Percentiles rank a stretch among this genome's conserved stretches.
phyloP scores from a whole-genome alignment of 352 stramenopile genomes.

The Albugo laibachii region DNA sequence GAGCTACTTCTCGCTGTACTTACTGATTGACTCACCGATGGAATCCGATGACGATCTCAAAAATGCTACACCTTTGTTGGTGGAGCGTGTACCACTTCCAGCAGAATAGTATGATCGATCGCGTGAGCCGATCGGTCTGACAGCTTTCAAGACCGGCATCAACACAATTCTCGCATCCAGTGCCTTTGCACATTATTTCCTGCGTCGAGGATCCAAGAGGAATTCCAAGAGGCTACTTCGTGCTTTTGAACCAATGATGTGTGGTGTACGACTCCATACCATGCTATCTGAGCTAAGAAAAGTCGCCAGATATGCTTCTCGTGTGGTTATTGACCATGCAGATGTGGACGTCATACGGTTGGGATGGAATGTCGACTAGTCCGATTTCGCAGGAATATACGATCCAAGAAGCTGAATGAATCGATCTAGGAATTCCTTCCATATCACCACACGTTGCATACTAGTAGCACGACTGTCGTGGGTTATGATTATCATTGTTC shows the following conservation, averaged over 20 bases:
- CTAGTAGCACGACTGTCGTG: slow-evolving; percentile 16
- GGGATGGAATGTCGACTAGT: slow-evolving; percentile 48
- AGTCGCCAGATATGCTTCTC: slow-evolving; percentile 44
- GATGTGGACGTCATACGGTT: slow-evolving; percentile 75
- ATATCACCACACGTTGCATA: no score
- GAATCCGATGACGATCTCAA: slow-evolving; percentile 74
- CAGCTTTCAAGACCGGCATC: slow-evolving; percentile 61
- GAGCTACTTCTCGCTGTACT: slow-evolving; percentile 35
- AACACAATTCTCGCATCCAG: slow-evolving; percentile 60
- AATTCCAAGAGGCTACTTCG: slow-evolving; percentile 38
- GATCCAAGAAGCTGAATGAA: slow-evolving; percentile 40
- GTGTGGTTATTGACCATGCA: slow-evolving; percentile 59
- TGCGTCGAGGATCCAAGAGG: slow-evolving; percentile 14
- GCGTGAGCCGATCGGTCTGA: slow-evolving; percentile 58
- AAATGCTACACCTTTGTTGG: slow-evolving; percentile 53
- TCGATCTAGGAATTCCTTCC: slow-evolving; percentile 38
- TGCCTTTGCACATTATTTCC: slow-evolving; percentile 49
- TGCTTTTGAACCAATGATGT: slow-evolving; percentile 34
- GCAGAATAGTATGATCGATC: slow-evolving; percentile 72
- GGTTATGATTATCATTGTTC: slow-evolving; percentile 49
- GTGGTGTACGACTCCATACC: slow-evolving; percentile 59
- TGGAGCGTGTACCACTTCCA: slow-evolving; percentile 61
- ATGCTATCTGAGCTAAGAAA: slow-evolving; percentile 49
- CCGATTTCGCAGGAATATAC: slow-evolving; percentile 31
- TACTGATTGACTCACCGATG: slow-evolving; percentile 70